A percentile compares a stretch with the other conserved stretches of the same genome.
Conservation (phyloP, 2,329 filamentous ascomycete species). For the Xylariaceae sp. region DNA sequence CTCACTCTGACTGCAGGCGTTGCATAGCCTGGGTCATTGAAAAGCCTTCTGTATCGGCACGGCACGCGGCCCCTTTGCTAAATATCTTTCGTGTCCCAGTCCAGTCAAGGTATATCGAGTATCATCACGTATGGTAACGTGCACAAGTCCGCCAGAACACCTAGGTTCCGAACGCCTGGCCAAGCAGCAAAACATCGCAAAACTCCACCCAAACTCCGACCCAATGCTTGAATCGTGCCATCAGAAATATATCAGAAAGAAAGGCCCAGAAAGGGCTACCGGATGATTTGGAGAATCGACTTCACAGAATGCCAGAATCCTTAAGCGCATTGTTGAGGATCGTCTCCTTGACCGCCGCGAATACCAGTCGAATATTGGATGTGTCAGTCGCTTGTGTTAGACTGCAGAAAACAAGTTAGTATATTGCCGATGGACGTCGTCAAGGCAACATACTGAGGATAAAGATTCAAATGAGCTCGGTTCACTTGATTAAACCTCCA, state of each 20-base stretch:
- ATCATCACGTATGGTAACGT: conserved; percentile 22
- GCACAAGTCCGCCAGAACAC: conserved; percentile 21
- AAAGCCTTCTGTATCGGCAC: conserved; percentile 19
- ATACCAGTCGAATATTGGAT: conserved; percentile 95
- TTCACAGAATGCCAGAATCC: conserved; percentile 90
- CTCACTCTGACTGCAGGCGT: no score
- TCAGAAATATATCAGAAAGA: conserved; percentile 16
- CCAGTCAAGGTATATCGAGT: conserved; percentile 15
- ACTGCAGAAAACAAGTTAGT: conserved; percentile 44
- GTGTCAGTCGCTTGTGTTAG: conserved; percentile 98
- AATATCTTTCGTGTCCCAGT: conserved; percentile 11
- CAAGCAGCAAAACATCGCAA: conserved; percentile 18
- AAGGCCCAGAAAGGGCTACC: conserved; percentile 4
- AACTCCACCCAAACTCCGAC: conserved; percentile 24
- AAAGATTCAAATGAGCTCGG: conserved; percentile 89
- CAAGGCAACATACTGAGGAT: conserved; percentile 78
- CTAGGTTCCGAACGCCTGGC: conserved; percentile 30
- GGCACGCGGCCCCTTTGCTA: conserved; percentile 14
- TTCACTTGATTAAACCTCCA: conserved; percentile 99
- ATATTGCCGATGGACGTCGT: background rate
- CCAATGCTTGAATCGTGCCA: conserved; percentile 26
- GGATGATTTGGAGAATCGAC: conserved; percentile 16
- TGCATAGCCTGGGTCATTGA: background rate
- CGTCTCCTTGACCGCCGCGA: conserved; percentile 97
- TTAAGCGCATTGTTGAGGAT: conserved; percentile 97